Conservation (phyloP, 208 protist genomes). For the Porcisia deanei region DNA sequence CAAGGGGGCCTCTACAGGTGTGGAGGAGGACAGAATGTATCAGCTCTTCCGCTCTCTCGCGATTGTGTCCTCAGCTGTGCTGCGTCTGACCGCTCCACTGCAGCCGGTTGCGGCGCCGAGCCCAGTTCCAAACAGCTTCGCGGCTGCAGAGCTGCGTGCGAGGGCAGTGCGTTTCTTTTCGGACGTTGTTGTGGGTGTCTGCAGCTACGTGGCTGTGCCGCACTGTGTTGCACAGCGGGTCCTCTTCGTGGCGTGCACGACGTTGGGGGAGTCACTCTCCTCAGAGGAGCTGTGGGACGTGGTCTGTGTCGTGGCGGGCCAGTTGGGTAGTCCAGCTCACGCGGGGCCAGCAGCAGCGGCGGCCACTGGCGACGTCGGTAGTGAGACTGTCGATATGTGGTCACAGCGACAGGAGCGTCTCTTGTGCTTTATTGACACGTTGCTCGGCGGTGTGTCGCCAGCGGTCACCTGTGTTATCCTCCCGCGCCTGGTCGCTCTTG, state of each 20-base stretch:
- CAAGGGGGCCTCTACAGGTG: neutral
- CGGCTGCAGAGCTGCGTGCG: conserved; percentile 5
- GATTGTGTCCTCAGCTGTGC: conserved; percentile 11
- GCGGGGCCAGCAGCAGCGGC: neutral
- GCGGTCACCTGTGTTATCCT: conserved; percentile 7
- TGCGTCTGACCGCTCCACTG: conserved; percentile 13
- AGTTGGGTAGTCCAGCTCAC: conserved; percentile 2
- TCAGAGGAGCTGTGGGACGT: conserved; percentile 22
- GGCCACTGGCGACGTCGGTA: neutral
- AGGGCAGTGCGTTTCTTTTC: conserved; percentile 17
- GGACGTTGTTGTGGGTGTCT: conserved; percentile 16
- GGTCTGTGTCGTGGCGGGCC: neutral
- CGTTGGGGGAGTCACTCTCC: neutral
- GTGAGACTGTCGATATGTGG: conserved; percentile 13
- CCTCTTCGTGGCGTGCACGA: conserved; percentile 6
- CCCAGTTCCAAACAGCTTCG: neutral
- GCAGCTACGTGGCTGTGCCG: conserved; percentile 19
- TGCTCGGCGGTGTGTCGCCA: conserved; percentile 5
- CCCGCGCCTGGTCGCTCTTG: conserved; percentile 25
- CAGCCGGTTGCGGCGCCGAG: neutral
- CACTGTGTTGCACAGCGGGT: conserved; percentile 16
- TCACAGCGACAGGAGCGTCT: conserved; percentile 28
- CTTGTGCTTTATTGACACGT: conserved; percentile 7
- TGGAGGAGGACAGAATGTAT: conserved; percentile 27
- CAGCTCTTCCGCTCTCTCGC: conserved; percentile 22